These are phyloP conservation scores for Parascedosporium putredinis DNA, from an alignment of 2,329 filamentous ascomycete genomes.

Conservation along the genomic window DNA sequence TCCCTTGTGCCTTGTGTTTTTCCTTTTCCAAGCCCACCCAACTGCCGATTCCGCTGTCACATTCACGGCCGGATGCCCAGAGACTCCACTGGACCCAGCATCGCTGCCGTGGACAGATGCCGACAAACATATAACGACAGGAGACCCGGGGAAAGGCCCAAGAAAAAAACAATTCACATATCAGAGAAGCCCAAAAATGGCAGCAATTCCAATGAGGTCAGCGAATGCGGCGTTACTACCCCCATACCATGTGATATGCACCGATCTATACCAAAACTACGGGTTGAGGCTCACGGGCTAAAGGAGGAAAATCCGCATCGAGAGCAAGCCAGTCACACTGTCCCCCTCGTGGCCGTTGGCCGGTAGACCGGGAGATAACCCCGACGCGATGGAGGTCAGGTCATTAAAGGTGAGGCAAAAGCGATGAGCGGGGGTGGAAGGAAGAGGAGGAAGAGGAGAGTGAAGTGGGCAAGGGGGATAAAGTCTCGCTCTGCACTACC, in stretches of 20 bases:
- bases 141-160: no score
- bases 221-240: no score
- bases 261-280: neutral
- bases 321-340: neutral
- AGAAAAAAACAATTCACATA: no score
- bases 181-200: no score
- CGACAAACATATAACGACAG: no score
- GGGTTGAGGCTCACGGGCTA: neutral
- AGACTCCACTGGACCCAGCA: neutral
- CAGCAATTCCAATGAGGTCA: no score
- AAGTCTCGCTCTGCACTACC: no score
- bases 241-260: no score
- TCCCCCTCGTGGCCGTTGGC: neutral
- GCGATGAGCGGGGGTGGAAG: neutral
- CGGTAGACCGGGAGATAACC: neutral
- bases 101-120: neutral
- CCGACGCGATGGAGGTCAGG: neutral
- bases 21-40: no score
- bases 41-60: neutral
- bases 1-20: no score
- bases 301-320: neutral
- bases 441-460: neutral
- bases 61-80: neutral
- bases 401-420: neutral
- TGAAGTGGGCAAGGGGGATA: no score